Evolutionary conservation across 2,329 filamentous ascomycete genomes (phyloP).

Genomic region (Nigrospora oryzae): DNA sequence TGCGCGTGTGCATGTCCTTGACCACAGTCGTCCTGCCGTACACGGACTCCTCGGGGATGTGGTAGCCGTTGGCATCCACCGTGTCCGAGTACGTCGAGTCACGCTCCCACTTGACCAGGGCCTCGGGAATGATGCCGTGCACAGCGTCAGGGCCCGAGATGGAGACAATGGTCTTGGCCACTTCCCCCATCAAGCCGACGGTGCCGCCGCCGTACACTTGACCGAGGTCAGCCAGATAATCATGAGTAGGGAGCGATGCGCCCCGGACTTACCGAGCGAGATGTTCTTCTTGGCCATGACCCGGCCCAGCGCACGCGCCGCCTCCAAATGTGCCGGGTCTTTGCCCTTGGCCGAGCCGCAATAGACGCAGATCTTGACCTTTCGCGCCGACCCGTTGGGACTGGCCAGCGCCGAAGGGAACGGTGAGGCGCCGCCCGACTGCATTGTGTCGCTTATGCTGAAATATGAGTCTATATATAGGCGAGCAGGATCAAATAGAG

Average conservation of each 20-base stretch:
- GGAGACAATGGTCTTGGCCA: conserved; percentile 77
- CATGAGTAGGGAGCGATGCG: neutral
- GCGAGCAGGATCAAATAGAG: no score
- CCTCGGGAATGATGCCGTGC: conserved; percentile 87
- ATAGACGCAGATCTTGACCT: conserved; percentile 81
- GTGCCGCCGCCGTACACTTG: conserved; percentile 91
- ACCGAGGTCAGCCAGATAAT: neutral
- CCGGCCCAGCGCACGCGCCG: conserved; percentile 66
- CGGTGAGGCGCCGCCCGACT: conserved; percentile 30
- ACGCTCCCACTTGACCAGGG: conserved; percentile 73
- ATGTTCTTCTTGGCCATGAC: conserved; percentile 71
- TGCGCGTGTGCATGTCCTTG: conserved; percentile 91
- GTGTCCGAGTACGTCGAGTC: conserved; percentile 44
- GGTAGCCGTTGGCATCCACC: conserved; percentile 37
- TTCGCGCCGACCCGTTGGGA: conserved; percentile 4
- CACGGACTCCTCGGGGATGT: conserved; percentile 52
- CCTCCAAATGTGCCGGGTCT: conserved; percentile 65
- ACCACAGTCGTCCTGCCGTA: conserved; percentile 87
- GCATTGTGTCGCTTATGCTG: conserved; percentile 19
- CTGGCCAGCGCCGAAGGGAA: conserved; percentile 17
- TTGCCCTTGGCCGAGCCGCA: conserved; percentile 75
- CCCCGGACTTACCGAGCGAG: conserved; percentile 48
- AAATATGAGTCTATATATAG: no score
- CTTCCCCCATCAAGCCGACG: conserved; percentile 88
- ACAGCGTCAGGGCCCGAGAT: conserved; percentile 74